Evolutionary conservation across 139 green algal genomes (phyloP), one percentile per base, ranked within the genome.

Genomic region (Microglena sp.): DNA sequence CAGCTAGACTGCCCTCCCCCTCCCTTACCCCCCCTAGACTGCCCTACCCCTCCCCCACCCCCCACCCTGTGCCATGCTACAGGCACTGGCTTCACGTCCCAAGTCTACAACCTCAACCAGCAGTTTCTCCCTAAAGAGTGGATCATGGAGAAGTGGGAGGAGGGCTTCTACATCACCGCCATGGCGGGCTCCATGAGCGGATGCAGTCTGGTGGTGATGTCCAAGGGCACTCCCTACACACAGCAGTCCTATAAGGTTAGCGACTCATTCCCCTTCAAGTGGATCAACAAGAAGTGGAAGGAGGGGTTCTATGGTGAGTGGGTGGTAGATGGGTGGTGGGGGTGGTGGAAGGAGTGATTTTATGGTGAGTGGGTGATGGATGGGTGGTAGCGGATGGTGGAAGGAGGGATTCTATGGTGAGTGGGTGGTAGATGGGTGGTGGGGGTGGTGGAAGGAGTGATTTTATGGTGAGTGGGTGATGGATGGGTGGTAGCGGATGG

Each of bases 221-320:
- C 67, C 72, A 96, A 96, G 75, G 90, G 94, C 71, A 98, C 94
- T 21, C 82, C 86, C 29, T 99, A 97, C 84, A 98, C 92, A 24
- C 94, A 99, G 82, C 94, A 99, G 82, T 90, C 73, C 59, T 99
- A 99, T 86, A 99, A 99, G 84, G 92, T 95, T 35, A 1, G 44
- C 32, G 94, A 99, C 83, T 94, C 80, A 7, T 99, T 99, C 76
- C 94, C 94, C 60, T 99, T 98, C 87, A 98, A 99, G 82, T 99
- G 94, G 92, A 99, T 99, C 72, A 98, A 98, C 90, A 98, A 98
- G 77, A 99, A 99, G 78, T 99, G 94, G 94, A 96, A 96, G 77
- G 94, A 99, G 75, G 90, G 90, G 26, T 96, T 96, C 74, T 95
- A 93, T 50, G 40, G 40, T 50, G 40, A 11, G 15, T 50, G 40